Evolutionary conservation across 208 protist species (phyloP).

Genomic region (Leishmania arabica): DNA sequence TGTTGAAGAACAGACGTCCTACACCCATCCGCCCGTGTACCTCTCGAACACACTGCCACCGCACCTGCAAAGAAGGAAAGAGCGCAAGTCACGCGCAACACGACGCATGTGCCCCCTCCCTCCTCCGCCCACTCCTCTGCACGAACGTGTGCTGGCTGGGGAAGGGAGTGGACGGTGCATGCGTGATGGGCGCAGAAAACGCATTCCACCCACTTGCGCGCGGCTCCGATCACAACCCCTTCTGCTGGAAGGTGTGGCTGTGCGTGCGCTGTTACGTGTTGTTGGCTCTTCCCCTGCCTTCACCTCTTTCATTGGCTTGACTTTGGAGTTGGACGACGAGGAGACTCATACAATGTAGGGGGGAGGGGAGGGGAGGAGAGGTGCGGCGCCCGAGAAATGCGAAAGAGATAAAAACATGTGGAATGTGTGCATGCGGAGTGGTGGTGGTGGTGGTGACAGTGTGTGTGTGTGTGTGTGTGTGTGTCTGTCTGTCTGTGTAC

Average conservation of each 20-base stretch:
- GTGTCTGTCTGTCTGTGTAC: neutral
- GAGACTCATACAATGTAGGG: neutral
- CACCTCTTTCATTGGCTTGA: neutral
- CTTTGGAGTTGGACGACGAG: neutral
- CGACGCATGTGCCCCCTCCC: neutral
- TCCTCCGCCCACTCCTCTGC: neutral
- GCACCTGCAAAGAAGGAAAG: neutral
- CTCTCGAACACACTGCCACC: neutral
- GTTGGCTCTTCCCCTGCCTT: neutral
- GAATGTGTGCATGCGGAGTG: too few relatives aligned
- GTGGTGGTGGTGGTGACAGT: too few relatives aligned
- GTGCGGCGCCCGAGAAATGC: neutral
- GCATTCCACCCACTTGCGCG: neutral
- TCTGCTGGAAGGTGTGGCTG: neutral
- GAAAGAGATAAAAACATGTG: neutral
- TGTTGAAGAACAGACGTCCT: neutral
- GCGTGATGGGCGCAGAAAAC: neutral
- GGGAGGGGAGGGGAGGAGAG: neutral
- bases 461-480: too few relatives aligned
- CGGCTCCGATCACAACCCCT: too few relatives aligned
- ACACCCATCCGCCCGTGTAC: neutral
- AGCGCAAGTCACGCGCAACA: neutral
- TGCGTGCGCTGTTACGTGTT: neutral
- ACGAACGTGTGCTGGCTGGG: neutral
- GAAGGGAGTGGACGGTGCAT: neutral